Base-by-base conservation (phyloP, 1,284 basidiomycete genomes). In the Apiotrichum porosum region DNA sequence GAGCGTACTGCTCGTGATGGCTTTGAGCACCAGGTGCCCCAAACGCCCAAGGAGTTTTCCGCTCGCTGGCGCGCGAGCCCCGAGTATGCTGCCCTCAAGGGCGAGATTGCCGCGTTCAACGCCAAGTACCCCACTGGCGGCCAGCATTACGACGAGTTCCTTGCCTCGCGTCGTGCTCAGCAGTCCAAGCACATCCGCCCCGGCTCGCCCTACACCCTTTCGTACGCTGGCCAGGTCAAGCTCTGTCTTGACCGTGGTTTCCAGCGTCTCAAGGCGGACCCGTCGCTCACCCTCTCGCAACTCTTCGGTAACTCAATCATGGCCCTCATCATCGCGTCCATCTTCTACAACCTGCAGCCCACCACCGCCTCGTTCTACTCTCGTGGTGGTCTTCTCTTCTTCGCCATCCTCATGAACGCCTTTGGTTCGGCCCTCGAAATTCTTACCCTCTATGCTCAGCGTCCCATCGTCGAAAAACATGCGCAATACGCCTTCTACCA, bases 11-110 rank as follows among this genome's bases (percentile, higher is more conserved):
- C 78, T 17, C 76, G 79, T 21, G 53, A 73, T 2, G 83, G 80
- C 2, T 72, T 77, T 46, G 72, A 77, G 52, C 59, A 65, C 13
- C 66, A 65, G 13, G 76, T 81, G 2, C 86, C 86, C 0, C 75
- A 77, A 13, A 83, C 82, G 0, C 73, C 85, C 0, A 75, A 74
- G 6, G 84, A 86, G 51, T 83, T 86, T 49, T 72, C 60, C 31
- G 45, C 51, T 12, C 47, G 51, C 32, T 76, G 74, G 74, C 72
- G 67, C 50, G 52, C 57, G 14, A 66, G 65, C 28, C 47, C 61
- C 14, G 66, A 71, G 43, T 72, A 73, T 44, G 50, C 63, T 28
- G 46, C 52, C 21, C 66, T 78, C 23, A 53, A 63, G 39, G 44
- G 55, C 24, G 68, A 76, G 22, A 74, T 78, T 37, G 63, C 53